Conservation (phyloP, 2,329 filamentous ascomycete genomes). For the Cephalotrichum gorgonifer region DNA sequence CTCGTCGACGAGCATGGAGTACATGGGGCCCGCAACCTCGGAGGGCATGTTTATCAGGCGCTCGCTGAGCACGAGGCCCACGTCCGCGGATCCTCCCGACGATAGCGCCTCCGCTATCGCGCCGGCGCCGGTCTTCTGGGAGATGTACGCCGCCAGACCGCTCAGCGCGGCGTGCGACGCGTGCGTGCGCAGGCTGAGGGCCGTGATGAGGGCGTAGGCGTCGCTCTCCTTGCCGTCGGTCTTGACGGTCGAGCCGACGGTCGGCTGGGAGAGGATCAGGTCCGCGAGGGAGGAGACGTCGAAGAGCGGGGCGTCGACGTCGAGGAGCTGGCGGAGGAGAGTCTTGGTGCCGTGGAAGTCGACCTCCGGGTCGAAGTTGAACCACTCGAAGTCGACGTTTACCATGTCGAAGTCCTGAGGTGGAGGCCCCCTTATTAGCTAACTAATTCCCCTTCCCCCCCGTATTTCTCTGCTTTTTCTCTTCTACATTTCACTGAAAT, state of each 20-base stretch:
- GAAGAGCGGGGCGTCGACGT: conserved; percentile 75
- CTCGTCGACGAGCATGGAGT: conserved; percentile 88
- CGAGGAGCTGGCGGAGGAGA: conserved; percentile 82
- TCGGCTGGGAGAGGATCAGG: conserved; percentile 74
- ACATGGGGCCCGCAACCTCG: conserved; percentile 87
- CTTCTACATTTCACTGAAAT: no score
- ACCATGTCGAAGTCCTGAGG: conserved; percentile 77
- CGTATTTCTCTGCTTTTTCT: no score
- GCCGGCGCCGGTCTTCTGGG: conserved; percentile 39
- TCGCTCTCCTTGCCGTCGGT: conserved; percentile 91
- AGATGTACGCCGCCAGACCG: conserved; percentile 62
- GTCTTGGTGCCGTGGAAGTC: conserved; percentile 95
- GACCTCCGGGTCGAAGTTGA: conserved; percentile 79
- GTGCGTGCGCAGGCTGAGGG: conserved; percentile 73
- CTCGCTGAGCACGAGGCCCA: conserved; percentile 85
- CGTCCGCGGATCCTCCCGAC: conserved; percentile 37
- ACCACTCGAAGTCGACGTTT: conserved; percentile 97
- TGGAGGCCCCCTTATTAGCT: conserved; percentile 11
- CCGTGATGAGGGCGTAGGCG: conserved; percentile 84
- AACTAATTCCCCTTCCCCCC: no score
- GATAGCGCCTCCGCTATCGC: conserved; percentile 16
- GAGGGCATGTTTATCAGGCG: conserved; percentile 94
- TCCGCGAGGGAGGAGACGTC: conserved; percentile 81
- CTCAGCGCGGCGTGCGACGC: conserved; percentile 63
- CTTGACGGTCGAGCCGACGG: conserved; percentile 90